These are phyloP conservation scores for Psilocybe sp. DNA, from an alignment of 768 basidiomycete genomes.

Conservation along the genomic window DNA sequence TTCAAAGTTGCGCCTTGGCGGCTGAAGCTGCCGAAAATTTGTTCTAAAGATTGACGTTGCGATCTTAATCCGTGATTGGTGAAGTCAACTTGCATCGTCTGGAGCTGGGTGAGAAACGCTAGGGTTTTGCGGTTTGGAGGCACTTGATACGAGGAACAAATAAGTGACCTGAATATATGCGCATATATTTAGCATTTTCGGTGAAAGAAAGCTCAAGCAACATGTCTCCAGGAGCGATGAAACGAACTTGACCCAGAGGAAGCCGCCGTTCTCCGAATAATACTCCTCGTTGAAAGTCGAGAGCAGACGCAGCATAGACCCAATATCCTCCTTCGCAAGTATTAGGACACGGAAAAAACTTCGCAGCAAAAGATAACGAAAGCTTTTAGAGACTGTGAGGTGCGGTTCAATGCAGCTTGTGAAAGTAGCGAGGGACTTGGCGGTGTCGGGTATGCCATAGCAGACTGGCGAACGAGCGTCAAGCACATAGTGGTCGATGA, in stretches of 20 bases:
- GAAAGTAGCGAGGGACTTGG: slow-evolving; percentile 20
- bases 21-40: slow-evolving; percentile 28
- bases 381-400: slow-evolving; percentile 35
- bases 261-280: slow-evolving; percentile 22
- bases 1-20: slow-evolving; percentile 29
- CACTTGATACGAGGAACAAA: slow-evolving; percentile 21
- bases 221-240: not conserved
- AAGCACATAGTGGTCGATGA: slow-evolving; percentile 26
- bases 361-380: slow-evolving; percentile 43
- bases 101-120: slow-evolving; percentile 28
- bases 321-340: slow-evolving; percentile 15
- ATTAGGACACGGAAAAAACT: slow-evolving; percentile 30
- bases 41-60: slow-evolving; percentile 34
- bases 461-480: slow-evolving; percentile 4
- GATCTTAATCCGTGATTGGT: slow-evolving; percentile 39
- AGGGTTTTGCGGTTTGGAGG: slow-evolving; percentile 15
- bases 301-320: slow-evolving; percentile 9
- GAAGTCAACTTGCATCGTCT: slow-evolving; percentile 40
- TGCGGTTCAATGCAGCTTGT: slow-evolving; percentile 31
- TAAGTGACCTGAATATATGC: slow-evolving; percentile 29
- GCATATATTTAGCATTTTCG: slow-evolving; percentile 3
- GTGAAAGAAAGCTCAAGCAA: too few species aligned
- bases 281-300: slow-evolving; percentile 9
- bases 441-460: slow-evolving; percentile 1
- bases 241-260: slow-evolving; percentile 48